Percentiles rank a stretch among this genome's conserved stretches.
These are phyloP conservation scores for Lentinula aciculospora DNA, from an alignment of 768 basidiomycete genomes.

Conservation along the genomic window DNA sequence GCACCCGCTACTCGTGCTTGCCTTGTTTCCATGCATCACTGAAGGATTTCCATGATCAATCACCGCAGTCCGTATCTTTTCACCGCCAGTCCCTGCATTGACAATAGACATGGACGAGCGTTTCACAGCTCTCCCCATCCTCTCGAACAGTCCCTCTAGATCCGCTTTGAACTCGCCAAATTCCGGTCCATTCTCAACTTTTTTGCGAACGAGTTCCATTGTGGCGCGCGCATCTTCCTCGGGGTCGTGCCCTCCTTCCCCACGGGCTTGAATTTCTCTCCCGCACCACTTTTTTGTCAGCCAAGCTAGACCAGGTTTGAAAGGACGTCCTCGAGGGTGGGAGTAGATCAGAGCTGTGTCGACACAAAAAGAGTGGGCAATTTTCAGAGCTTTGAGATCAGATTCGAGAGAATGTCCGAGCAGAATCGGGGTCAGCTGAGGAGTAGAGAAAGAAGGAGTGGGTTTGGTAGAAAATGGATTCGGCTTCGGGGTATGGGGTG, in stretches of 20 bases:
- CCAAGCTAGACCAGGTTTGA: slow-evolving; percentile 97
- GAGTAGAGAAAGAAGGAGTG: slow-evolving; percentile 26
- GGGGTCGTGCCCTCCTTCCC: slow-evolving; percentile 87
- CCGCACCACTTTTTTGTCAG: slow-evolving; percentile 91
- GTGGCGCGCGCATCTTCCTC: slow-evolving; percentile 93
- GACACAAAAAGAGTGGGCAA: slow-evolving; percentile 82
- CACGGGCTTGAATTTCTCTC: slow-evolving; percentile 81
- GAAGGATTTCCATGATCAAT: slow-evolving; percentile 83
- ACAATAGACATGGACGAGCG: slow-evolving; percentile 6
- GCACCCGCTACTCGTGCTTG: slow-evolving; percentile 72
- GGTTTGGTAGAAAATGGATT: slow-evolving; percentile 36
- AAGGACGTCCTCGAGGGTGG: slow-evolving; percentile 89
- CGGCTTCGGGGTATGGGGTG: slow-evolving; percentile 15
- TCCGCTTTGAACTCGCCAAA: slow-evolving; percentile 88
- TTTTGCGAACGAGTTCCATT: slow-evolving; percentile 76
- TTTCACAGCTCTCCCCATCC: slow-evolving; percentile 55
- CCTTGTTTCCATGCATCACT: slow-evolving; percentile 82
- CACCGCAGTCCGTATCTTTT: slow-evolving; percentile 54
- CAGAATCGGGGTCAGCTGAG: slow-evolving; percentile 58
- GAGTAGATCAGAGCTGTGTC: slow-evolving; percentile 90
- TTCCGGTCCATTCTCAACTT: slow-evolving; percentile 68
- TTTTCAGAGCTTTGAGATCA: slow-evolving; percentile 83
- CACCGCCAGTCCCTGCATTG: slow-evolving; percentile 16
- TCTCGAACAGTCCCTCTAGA: slow-evolving; percentile 84
- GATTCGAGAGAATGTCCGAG: slow-evolving; percentile 95